Percentiles rank a stretch among this genome's conserved stretches.
Evolutionary conservation across 1,139 yeast species (phyloP).

Genomic region (Magnusiomyces suaveolens): DNA sequence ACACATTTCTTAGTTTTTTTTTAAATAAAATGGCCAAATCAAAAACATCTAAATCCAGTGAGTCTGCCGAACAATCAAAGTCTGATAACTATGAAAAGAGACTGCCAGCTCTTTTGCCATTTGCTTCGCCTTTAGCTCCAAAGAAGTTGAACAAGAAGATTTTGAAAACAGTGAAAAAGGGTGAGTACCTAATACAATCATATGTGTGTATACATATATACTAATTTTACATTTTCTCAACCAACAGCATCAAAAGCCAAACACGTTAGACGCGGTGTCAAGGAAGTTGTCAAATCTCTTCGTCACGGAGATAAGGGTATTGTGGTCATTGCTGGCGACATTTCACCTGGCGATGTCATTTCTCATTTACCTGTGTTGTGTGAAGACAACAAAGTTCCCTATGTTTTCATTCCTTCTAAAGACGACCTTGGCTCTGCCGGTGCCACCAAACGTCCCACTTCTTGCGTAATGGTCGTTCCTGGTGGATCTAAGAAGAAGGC

Average conservation of each 20-base stretch:
- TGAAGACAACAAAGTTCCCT: slow-evolving; percentile 88
- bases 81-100: slow-evolving; percentile 88
- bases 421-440: slow-evolving; percentile 98
- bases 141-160: slow-evolving; percentile 93
- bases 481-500: slow-evolving; percentile 70
- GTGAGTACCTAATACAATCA: no score
- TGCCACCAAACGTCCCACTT: slow-evolving; percentile 97
- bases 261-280: slow-evolving; percentile 97
- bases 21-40: not conserved
- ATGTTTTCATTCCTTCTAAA: slow-evolving; percentile 86
- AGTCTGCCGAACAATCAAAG: slow-evolving; percentile 15
- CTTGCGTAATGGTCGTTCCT: slow-evolving; percentile 95
- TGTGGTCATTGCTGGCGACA: slow-evolving; percentile 94
- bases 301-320: slow-evolving; percentile 97
- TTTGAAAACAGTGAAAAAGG: slow-evolving; percentile 86
- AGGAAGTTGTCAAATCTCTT: slow-evolving; percentile 95
- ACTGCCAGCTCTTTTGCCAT: slow-evolving; percentile 81
- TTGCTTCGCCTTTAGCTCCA: slow-evolving; percentile 92
- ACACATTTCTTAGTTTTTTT: no score
- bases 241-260: slow-evolving; percentile 78
- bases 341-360: slow-evolving; percentile 93
- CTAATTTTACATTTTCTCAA: not conserved
- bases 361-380: slow-evolving; percentile 96
- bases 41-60: not conserved
- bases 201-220: slow-evolving; percentile 2